phyloP scores from a whole-genome alignment of 768 basidiomycete species.

The Russula griseocarnosa region DNA sequence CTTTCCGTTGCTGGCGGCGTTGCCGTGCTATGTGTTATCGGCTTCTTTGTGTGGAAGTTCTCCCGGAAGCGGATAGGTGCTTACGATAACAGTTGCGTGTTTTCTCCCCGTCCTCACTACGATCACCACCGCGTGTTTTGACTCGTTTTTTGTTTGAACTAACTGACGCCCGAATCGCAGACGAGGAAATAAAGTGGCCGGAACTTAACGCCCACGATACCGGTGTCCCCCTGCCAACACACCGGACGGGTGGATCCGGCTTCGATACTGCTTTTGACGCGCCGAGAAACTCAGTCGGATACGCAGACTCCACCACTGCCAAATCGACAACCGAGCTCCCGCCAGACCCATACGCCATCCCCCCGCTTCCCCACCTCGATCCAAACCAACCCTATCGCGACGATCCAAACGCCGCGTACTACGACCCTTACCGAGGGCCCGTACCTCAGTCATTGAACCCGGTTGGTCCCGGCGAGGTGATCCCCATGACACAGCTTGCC shows the following conservation, averaged over 20 bases:
- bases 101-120: conserved; percentile 5
- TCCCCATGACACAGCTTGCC: conserved; percentile 67
- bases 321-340: conserved; percentile 47
- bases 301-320: conserved; percentile 45
- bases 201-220: conserved; percentile 67
- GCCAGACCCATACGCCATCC: conserved; percentile 75
- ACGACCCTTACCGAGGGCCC: conserved; percentile 80
- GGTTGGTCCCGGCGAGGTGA: conserved; percentile 46
- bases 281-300: conserved; percentile 45
- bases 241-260: conserved; percentile 66
- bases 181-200: conserved; percentile 88
- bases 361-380: conserved; percentile 76
- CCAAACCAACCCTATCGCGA: conserved; percentile 74
- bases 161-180: conserved; percentile 37
- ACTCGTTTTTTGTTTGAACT: too few species aligned
- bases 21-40: conserved; percentile 63
- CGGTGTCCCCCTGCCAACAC: conserved; percentile 53
- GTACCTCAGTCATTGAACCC: conserved; percentile 61
- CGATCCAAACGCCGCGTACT: conserved; percentile 52
- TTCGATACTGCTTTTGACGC: conserved; percentile 65
- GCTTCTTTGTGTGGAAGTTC: conserved; percentile 83
- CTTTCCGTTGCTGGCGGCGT: conserved; percentile 79
- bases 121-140: conserved; percentile 8
- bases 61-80: conserved; percentile 66
- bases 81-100: conserved; percentile 72